Evolutionary conservation across 2,329 filamentous ascomycete species (phyloP), one percentile per base, ranked within the genome.

Genomic region (Beauveria sp.): DNA sequence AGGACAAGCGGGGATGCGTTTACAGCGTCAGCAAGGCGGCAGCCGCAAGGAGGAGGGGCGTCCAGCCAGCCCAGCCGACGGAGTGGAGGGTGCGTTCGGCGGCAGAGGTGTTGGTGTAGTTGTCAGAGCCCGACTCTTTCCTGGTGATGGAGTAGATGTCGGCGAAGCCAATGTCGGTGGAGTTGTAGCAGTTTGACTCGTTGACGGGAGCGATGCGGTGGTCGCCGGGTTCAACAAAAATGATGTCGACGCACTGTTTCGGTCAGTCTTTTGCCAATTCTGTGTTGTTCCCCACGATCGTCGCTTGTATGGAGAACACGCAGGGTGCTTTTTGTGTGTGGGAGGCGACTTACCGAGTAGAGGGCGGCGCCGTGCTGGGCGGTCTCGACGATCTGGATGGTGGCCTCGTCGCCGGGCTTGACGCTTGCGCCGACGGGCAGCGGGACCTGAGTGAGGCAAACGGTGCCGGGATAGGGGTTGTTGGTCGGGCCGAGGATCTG

Each of bases 371-470:
- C 93, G 70, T 96, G 92, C 63, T 90, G 78, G 16, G 93, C 93
- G 8, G 85, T 76, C 78, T 96, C 91, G 28, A 97, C 86, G 3
- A 96, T 75, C 71, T 97, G 93, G 62, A 97, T 95, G 0, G 93
- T 96, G 26, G 91, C 92, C 71, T 90, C 87, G 76, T 96, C 90
- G n/a, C 95, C 95, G 0, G 87, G 77, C 54, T 89, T 86, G 52
- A 91, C 88, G 1, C 76, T 85, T 50, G 86, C 77, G 68, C 89
- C 88, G 6, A 78, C 79, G 0, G 95, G 95, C 46, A 98, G 78
- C 1, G 92, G 90, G 1, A 98, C 87, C 72, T 97, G 92, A 0
- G 93, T 92, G 52, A 98, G 77, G 71, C 95, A 99, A 70, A 98
- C 86, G 3, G 87, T 89, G 64, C 93, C 93, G 0, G 90, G 89